A percentile compares a stretch with the other conserved stretches of the same genome.
Conservation (phyloP, 1,139 yeast genomes). For the Debaryomyces robertsiae region DNA sequence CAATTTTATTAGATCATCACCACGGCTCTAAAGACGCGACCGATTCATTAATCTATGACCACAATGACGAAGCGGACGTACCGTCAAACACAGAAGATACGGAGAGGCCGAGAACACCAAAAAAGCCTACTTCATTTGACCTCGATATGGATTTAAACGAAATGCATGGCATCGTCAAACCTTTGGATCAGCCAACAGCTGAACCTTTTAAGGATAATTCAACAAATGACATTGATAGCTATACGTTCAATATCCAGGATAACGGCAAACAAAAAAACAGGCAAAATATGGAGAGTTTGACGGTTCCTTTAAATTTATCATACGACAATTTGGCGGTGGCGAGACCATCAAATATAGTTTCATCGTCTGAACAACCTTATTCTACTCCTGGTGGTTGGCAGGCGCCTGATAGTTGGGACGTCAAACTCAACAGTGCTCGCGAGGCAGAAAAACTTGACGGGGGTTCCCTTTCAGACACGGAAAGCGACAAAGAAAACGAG, state of each 20-base stretch:
- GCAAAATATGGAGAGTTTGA: slow-evolving; percentile 8
- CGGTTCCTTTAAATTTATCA: slow-evolving; percentile 9
- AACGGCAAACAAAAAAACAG: neutral
- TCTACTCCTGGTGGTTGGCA: slow-evolving; percentile 44
- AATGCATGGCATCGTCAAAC: slow-evolving; percentile 54
- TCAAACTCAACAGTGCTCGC: slow-evolving; percentile 39
- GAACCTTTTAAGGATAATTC: neutral
- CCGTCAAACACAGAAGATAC: neutral
- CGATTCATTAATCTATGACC: slow-evolving; percentile 3
- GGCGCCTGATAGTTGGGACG: slow-evolving; percentile 85
- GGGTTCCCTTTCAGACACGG: slow-evolving; percentile 23
- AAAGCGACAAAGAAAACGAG: slow-evolving; percentile 15
- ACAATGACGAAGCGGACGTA: neutral
- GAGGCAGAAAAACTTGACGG: slow-evolving; percentile 14
- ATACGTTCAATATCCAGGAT: slow-evolving; percentile 7
- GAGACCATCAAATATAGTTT: slow-evolving; percentile 11
- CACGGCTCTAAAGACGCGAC: slow-evolving; percentile 12
- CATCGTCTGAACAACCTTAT: slow-evolving; percentile 1
- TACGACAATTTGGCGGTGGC: slow-evolving; percentile 11
- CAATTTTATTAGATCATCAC: slow-evolving; percentile 36
- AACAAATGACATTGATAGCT: slow-evolving; percentile 7
- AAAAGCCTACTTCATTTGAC: slow-evolving; percentile 27
- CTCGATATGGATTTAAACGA: slow-evolving; percentile 53
- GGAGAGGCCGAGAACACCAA: slow-evolving; percentile 2
- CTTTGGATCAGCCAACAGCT: slow-evolving; percentile 18